Evolutionary conservation across 352 stramenopile genomes (phyloP).

Genomic region (Phytophthora lateralis): DNA sequence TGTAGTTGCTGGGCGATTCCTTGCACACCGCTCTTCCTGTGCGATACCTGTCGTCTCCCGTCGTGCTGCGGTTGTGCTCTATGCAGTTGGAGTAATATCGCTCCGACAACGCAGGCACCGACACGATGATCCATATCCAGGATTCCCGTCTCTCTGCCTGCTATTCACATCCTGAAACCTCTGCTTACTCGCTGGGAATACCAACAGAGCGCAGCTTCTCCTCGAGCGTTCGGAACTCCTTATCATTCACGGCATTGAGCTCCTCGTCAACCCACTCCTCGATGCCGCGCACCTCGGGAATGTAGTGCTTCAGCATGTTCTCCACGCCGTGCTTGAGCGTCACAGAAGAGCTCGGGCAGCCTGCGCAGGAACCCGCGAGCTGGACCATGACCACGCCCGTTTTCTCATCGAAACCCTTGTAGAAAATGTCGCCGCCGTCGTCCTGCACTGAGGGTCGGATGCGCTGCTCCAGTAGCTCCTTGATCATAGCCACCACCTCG

Average conservation of each 20-base stretch:
- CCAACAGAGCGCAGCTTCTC: constrained; percentile 81
- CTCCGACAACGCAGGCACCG: constrained; percentile 8
- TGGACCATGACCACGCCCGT: constrained; percentile 92
- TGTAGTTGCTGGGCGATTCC: constrained; percentile 10
- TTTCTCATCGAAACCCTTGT: constrained; percentile 96
- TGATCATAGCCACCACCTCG: constrained; percentile 99
- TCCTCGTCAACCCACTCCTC: constrained; percentile 83
- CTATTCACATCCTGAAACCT: constrained; percentile 9
- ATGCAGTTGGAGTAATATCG: constrained; percentile 16
- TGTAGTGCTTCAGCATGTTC: constrained; percentile 99
- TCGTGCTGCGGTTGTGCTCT: constrained; percentile 8
- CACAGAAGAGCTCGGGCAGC: constrained; percentile 96
- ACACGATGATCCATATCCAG: background rate
- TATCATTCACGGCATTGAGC: constrained; percentile 76
- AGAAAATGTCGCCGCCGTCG: constrained; percentile 99
- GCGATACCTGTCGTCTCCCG: constrained; percentile 7
- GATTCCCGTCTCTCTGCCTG: background rate
- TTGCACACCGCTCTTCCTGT: constrained; percentile 3
- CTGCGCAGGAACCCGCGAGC: constrained; percentile 96
- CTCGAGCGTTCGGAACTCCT: constrained; percentile 86
- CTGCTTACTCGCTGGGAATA: constrained; percentile 75
- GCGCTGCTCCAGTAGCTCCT: constrained; percentile 98
- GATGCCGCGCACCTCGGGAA: constrained; percentile 95
- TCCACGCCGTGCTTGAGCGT: constrained; percentile 99
- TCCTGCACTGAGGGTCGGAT: constrained; percentile 99